These are phyloP conservation scores for Trametes punicea DNA, from an alignment of 768 basidiomycete species.

Conservation along the genomic window DNA sequence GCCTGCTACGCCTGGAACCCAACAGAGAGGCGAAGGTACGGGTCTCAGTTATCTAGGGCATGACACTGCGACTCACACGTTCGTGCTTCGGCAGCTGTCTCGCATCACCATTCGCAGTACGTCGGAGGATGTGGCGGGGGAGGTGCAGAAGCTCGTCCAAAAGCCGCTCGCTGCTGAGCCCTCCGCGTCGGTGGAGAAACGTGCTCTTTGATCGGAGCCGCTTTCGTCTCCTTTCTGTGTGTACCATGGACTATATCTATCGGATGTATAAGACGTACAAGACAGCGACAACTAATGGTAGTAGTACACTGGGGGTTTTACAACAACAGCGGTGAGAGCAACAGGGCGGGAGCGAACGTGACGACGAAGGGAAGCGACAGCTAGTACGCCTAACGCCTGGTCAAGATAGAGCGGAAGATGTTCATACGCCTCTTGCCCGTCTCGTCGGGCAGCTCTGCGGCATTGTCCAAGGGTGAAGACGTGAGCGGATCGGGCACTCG, in stretches of 20 bases:
- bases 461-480: slow-evolving; percentile 9
- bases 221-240: not conserved
- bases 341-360: not conserved
- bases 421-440: slow-evolving; percentile 32
- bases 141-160: slow-evolving; percentile 56
- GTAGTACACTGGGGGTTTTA: slow-evolving; percentile 1
- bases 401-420: slow-evolving; percentile 40
- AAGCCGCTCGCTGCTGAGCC: slow-evolving; percentile 34
- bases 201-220: slow-evolving; percentile 1
- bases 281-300: slow-evolving; percentile 16
- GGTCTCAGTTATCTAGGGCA: not conserved
- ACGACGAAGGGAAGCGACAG: not conserved
- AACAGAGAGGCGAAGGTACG: slow-evolving; percentile 92
- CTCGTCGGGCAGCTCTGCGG: slow-evolving; percentile 18
- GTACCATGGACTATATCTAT: slow-evolving; percentile 16
- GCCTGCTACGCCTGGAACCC: slow-evolving; percentile 88
- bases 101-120: slow-evolving; percentile 93
- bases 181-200: slow-evolving; percentile 5
- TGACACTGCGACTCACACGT: not conserved
- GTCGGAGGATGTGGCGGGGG: slow-evolving; percentile 81
- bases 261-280: slow-evolving; percentile 20
- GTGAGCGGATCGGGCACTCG: slow-evolving; percentile 7
- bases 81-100: slow-evolving; percentile 57
- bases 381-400: slow-evolving; percentile 32
- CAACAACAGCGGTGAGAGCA: not conserved